phyloP scores from a whole-genome alignment of 208 protist species.

The Trypanosoma lewisi region DNA sequence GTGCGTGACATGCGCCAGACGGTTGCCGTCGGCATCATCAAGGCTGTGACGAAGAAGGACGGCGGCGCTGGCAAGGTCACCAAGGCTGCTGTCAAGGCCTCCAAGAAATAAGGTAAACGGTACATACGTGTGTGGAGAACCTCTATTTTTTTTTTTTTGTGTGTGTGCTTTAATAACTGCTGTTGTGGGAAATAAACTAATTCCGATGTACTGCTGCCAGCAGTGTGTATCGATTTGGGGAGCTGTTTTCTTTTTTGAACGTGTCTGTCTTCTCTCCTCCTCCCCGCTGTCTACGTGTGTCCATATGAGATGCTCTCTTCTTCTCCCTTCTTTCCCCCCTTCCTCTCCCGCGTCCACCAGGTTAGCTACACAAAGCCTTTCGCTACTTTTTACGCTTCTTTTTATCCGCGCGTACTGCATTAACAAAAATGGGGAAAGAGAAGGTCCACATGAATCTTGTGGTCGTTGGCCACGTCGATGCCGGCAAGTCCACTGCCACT shows the following conservation, averaged over 20 bases:
- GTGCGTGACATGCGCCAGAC: slow-evolving; percentile 95
- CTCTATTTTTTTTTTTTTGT: background rate
- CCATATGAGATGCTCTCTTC: no score
- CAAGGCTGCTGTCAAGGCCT: slow-evolving; percentile 60
- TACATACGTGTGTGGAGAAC: background rate
- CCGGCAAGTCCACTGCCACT: slow-evolving; percentile 90
- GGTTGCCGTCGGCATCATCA: slow-evolving; percentile 96
- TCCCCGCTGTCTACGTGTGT: background rate
- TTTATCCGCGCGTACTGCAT: background rate
- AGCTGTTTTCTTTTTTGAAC: background rate
- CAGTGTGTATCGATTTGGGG: no score
- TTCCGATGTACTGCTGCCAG: no score
- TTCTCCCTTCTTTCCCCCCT: no score
- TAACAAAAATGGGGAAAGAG: slow-evolving; percentile 48
- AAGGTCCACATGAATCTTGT: slow-evolving; percentile 65
- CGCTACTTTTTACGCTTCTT: background rate
- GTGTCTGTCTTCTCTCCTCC: background rate
- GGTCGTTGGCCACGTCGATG: slow-evolving; percentile 82
- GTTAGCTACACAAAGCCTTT: background rate
- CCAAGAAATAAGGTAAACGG: slow-evolving; percentile 48
- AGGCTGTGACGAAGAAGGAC: slow-evolving; percentile 90
- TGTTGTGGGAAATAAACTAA: no score
- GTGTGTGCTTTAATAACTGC: no score
- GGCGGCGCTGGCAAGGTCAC: slow-evolving; percentile 85
- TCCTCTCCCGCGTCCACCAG: background rate